Evolutionary conservation across 768 basidiomycete genomes (phyloP).

Genomic region (Suillus brevipes): DNA sequence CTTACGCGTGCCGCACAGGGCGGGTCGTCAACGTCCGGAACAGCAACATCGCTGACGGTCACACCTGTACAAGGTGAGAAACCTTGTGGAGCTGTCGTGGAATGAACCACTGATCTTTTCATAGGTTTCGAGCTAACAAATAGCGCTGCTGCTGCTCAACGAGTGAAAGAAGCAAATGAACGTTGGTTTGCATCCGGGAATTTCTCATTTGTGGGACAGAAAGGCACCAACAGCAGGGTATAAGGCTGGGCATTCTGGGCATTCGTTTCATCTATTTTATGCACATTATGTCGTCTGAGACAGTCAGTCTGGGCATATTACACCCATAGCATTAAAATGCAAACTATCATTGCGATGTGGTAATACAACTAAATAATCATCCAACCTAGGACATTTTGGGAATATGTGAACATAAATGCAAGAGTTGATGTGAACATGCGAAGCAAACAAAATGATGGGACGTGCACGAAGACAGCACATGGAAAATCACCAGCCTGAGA

Average conservation of each 20-base stretch:
- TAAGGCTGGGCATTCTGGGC: slow-evolving; percentile 16
- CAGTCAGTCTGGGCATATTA: not conserved
- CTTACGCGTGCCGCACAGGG: slow-evolving; percentile 72
- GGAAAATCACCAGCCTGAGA: slow-evolving; percentile 6
- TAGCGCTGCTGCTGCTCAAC: slow-evolving; percentile 77
- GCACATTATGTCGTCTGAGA: not conserved
- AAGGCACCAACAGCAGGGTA: slow-evolving; percentile 34
- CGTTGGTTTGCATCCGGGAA: slow-evolving; percentile 91
- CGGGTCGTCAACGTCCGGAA: slow-evolving; percentile 65
- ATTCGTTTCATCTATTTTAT: not conserved
- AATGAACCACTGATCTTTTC: slow-evolving; percentile 18
- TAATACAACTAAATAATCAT: slow-evolving; percentile 9
- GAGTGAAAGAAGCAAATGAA: slow-evolving; percentile 95
- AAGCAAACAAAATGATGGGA: slow-evolving; percentile 5
- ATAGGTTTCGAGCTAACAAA: slow-evolving; percentile 94
- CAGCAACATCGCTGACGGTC: slow-evolving; percentile 88
- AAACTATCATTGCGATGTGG: slow-evolving; percentile 6
- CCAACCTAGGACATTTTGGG: slow-evolving; percentile 11
- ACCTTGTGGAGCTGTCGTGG: slow-evolving; percentile 1
- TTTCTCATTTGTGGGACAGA: slow-evolving; percentile 75
- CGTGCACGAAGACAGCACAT: not conserved
- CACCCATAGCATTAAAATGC: slow-evolving; percentile 5
- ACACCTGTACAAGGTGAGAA: slow-evolving; percentile 89
- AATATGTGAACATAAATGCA: slow-evolving; percentile 24
- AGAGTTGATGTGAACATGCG: not conserved